Evolutionary conservation across 2,329 filamentous ascomycete genomes (phyloP).

Genomic region (Botrytis aclada): DNA sequence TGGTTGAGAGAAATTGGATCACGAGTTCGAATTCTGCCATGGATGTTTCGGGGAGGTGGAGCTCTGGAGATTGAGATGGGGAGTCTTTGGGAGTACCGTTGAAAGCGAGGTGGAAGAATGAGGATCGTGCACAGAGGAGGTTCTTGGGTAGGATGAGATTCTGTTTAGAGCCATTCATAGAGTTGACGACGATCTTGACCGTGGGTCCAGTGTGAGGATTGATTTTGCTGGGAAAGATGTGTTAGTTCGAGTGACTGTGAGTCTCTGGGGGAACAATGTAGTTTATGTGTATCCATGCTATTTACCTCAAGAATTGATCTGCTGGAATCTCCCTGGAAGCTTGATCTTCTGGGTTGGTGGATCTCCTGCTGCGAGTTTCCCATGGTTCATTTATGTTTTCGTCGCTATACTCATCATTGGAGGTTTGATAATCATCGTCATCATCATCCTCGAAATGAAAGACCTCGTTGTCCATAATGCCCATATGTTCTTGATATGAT

Average conservation of each 20-base stretch:
- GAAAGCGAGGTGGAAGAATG: constrained; percentile 23
- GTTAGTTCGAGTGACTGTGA: not conserved
- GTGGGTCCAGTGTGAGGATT: constrained; percentile 11
- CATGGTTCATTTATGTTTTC: not conserved
- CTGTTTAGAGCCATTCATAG: not conserved
- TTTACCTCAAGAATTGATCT: constrained; percentile 10
- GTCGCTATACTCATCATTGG: not conserved
- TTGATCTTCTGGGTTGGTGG: not conserved
- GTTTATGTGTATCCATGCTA: not conserved
- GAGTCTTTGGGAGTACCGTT: constrained; percentile 16
- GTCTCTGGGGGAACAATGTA: fast-evolving
- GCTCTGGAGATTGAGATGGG: constrained; percentile 7
- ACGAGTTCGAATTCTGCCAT: constrained; percentile 19
- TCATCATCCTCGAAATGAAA: constrained; percentile 3
- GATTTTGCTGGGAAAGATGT: not conserved
- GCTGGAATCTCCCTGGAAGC: not conserved
- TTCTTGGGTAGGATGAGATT: constrained; percentile 16
- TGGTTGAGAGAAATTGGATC: constrained; percentile 24
- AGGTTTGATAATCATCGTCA: not conserved
- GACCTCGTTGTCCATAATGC: not conserved
- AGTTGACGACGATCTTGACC: constrained; percentile 19
- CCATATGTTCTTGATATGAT: not conserved
- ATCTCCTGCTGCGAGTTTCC: not conserved
- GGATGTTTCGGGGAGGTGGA: constrained; percentile 16
- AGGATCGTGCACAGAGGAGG: constrained; percentile 21